A percentile compares a stretch with the other conserved stretches of the same genome.
Evolutionary conservation across 2,329 filamentous ascomycete genomes (phyloP).

Genomic region (Neonectria magnoliae): DNA sequence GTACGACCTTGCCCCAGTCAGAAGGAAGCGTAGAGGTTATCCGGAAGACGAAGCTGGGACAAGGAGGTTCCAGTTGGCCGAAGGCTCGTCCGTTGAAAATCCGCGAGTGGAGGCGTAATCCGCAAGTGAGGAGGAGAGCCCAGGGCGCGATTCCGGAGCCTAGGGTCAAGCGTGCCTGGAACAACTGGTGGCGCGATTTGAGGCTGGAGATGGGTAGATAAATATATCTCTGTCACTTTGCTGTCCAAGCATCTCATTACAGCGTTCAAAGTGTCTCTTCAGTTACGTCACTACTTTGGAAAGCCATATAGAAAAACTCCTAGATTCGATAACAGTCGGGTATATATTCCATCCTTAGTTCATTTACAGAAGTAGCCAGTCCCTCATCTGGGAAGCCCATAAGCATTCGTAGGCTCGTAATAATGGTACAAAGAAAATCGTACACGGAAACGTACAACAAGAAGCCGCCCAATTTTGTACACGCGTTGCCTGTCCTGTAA

Average conservation of each 20-base stretch:
- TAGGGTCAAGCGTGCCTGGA: conserved; percentile 20
- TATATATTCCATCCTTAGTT: conserved; percentile 19
- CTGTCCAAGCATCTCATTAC: neutral
- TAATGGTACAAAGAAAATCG: conserved; percentile 15
- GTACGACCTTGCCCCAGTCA: conserved; percentile 44
- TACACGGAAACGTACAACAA: conserved; percentile 26
- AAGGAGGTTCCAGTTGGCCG: conserved; percentile 42
- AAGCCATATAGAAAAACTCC: neutral
- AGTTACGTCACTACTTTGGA: neutral
- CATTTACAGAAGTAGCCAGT: conserved; percentile 8
- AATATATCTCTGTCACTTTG: neutral
- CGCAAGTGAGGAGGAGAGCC: conserved; percentile 30
- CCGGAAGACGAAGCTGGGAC: conserved; percentile 21
- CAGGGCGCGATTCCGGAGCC: conserved; percentile 37
- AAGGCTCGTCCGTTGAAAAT: conserved; percentile 33
- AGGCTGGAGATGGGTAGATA: conserved; percentile 46
- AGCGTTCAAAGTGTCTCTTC: neutral
- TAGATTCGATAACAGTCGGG: conserved; percentile 13
- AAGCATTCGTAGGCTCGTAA: conserved; percentile 27
- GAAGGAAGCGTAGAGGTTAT: conserved; percentile 23
- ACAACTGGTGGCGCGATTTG: conserved; percentile 44
- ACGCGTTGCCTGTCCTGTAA: conserved; percentile 30
- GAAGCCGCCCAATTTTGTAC: conserved; percentile 13
- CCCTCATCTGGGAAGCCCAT: conserved; percentile 8
- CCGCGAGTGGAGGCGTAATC: conserved; percentile 38